Percentiles rank a stretch among this genome's conserved stretches.
phyloP scores from a whole-genome alignment of 2,329 filamentous ascomycete genomes.

The Pseudogymnoascus sp. region DNA sequence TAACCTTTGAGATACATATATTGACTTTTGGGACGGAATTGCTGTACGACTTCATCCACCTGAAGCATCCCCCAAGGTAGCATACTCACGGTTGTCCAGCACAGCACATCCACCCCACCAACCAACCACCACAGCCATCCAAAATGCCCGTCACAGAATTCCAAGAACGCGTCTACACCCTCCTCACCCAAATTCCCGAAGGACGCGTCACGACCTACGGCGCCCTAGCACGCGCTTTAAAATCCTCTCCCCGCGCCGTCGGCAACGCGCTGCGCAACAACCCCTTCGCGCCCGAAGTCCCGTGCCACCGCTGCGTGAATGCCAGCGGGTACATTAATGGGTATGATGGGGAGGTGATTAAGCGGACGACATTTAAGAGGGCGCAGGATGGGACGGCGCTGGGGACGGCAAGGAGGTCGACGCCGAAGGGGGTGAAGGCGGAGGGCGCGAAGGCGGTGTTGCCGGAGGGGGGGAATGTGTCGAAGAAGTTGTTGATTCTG shows the following conservation, averaged over 20 bases:
- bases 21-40: background rate
- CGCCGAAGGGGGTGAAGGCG: background rate
- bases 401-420: background rate
- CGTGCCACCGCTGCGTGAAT: constrained; percentile 68
- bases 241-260: constrained; percentile 53
- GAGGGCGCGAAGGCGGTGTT: background rate
- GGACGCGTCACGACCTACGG: constrained; percentile 55
- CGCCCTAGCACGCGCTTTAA: constrained; percentile 47
- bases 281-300: constrained; percentile 54
- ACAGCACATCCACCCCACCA: background rate
- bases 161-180: constrained; percentile 40
- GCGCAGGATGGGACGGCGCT: background rate
- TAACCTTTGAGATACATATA: background rate
- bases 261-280: constrained; percentile 54
- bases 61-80: background rate
- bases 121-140: background rate
- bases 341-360: constrained; percentile 50
- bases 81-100: background rate
- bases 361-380: background rate
- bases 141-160: background rate
- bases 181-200: constrained; percentile 51
- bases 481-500: constrained; percentile 38
- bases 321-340: constrained; percentile 60
- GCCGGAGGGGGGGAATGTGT: constrained; percentile 35
- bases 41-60: background rate